Percentiles rank a stretch among this genome's conserved stretches.
phyloP scores from a whole-genome alignment of 352 stramenopile species.

The Pythium phragmitis region DNA sequence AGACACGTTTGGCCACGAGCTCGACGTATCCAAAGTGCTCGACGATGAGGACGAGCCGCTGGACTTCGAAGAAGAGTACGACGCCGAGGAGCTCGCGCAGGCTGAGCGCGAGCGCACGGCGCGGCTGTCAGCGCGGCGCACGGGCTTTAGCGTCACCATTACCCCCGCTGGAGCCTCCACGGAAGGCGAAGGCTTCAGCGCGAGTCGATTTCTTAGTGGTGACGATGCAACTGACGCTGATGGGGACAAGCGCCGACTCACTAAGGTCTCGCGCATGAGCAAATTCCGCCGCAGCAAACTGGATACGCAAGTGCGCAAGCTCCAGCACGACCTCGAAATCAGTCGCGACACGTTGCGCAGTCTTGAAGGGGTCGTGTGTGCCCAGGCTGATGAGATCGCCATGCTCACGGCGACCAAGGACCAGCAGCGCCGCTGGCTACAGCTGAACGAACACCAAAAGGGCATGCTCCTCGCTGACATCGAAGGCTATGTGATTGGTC shows the following conservation, averaged over 20 bases:
- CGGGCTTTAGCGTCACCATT: constrained; percentile 18
- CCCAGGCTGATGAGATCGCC: constrained; percentile 48
- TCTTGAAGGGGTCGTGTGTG: constrained; percentile 54
- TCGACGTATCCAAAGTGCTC: constrained; percentile 47
- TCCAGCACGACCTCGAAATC: constrained; percentile 46
- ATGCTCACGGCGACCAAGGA: constrained; percentile 42
- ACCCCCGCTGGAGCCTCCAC: constrained; percentile 1
- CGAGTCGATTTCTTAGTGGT: not conserved
- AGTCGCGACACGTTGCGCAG: constrained; percentile 47
- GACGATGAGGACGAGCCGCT: constrained; percentile 60
- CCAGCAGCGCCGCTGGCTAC: constrained; percentile 39
- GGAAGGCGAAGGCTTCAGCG: not conserved
- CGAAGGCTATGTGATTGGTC: constrained; percentile 33
- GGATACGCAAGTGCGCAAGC: constrained; percentile 56
- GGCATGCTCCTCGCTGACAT: constrained; percentile 51
- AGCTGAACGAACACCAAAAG: constrained; percentile 47
- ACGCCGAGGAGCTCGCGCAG: constrained; percentile 45
- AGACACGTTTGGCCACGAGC: constrained; percentile 56
- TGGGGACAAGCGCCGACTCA: constrained; percentile 7
- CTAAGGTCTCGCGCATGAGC: constrained; percentile 56
- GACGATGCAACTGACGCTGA: constrained; percentile 14
- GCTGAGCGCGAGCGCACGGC: constrained; percentile 35
- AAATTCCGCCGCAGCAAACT: constrained; percentile 68
- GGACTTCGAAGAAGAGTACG: constrained; percentile 61
- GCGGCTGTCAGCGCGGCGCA: constrained; percentile 14